Conservation (phyloP, 129 eudicot species). For the Solidago caesia region DNA sequence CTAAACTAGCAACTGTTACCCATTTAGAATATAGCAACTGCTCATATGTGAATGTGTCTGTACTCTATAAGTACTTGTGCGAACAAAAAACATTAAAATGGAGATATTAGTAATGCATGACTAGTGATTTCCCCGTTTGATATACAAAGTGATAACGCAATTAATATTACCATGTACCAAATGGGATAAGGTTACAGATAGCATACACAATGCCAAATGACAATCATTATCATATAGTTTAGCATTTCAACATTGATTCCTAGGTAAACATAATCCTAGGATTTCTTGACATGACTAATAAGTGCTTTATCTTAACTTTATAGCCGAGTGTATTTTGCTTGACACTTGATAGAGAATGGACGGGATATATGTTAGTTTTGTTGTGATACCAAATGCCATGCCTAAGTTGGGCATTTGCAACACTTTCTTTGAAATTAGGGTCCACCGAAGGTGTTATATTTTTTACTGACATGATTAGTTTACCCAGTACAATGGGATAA, state of each 20-base stretch:
- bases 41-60: not conserved
- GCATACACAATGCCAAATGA: too few species aligned
- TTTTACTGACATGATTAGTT: not conserved
- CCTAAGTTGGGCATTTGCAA: not conserved
- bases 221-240: not conserved
- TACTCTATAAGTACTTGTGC: not conserved
- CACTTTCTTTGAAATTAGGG: not conserved
- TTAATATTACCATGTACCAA: too few species aligned
- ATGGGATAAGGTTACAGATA: too few species aligned
- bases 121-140: not conserved
- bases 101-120: not conserved
- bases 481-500: not conserved
- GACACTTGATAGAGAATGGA: not conserved
- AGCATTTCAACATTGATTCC: not conserved
- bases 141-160: too few species aligned
- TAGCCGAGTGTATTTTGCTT: not conserved
- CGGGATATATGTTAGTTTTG: not conserved
- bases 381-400: not conserved
- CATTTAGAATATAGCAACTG: not conserved
- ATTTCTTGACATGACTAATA: not conserved
- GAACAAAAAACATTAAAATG: not conserved
- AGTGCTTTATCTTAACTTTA: not conserved
- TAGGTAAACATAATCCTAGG: not conserved
- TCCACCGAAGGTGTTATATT: not conserved
- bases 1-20: not conserved